phyloP scores from a whole-genome alignment of 106 monocot genomes.

The Dioscorea zingiberensis region DNA sequence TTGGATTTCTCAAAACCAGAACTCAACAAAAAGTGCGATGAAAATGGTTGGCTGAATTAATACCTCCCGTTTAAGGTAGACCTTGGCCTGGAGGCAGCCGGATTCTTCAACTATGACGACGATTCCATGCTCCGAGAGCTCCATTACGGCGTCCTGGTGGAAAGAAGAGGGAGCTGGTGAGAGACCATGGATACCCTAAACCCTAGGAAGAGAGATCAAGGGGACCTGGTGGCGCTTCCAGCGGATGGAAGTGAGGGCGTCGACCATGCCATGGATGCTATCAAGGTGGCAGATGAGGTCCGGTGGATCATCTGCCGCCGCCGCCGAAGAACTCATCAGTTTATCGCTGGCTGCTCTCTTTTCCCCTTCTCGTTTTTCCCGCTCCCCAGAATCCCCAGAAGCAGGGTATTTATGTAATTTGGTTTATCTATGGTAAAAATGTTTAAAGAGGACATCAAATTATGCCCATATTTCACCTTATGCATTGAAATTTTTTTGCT shows the following conservation, averaged over 20 bases:
- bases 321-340: slow-evolving; percentile 44
- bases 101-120: slow-evolving; percentile 89
- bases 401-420: too few relatives aligned
- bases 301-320: slow-evolving; percentile 29
- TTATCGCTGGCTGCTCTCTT: slow-evolving; percentile 12
- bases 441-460: too few relatives aligned
- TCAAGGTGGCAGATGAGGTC: slow-evolving; percentile 85
- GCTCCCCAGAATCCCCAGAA: too few relatives aligned
- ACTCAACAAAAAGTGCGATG: too few relatives aligned
- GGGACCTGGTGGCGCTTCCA: slow-evolving; percentile 92
- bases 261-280: slow-evolving; percentile 92
- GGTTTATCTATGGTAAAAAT: too few relatives aligned
- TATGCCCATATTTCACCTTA: too few relatives aligned
- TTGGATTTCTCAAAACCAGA: neutral
- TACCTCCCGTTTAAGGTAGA: slow-evolving; percentile 97
- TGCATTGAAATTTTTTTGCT: too few relatives aligned
- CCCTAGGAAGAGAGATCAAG: neutral
- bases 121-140: slow-evolving; percentile 93
- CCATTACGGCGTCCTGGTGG: slow-evolving; percentile 75
- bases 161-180: neutral
- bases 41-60: too few relatives aligned
- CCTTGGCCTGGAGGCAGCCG: slow-evolving; percentile 96
- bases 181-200: neutral
- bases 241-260: slow-evolving; percentile 86
- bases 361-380: neutral